phyloP scores from a whole-genome alignment of 768 basidiomycete species.

The Lepiota brunneoincarnata region DNA sequence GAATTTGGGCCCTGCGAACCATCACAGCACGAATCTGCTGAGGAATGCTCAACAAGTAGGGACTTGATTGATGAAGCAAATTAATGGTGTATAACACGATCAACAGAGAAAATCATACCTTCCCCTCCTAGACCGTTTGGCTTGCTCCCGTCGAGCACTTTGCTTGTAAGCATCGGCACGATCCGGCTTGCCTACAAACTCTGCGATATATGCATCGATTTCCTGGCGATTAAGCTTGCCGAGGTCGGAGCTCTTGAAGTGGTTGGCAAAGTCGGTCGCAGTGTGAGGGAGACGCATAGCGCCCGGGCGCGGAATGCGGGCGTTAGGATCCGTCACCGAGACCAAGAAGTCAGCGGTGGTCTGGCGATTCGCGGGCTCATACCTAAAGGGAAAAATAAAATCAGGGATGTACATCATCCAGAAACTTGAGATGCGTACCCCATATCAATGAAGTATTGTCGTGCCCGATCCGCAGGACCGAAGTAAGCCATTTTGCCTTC shows the following conservation, averaged over 20 bases:
- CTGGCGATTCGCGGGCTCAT: conserved; percentile 58
- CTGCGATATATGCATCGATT: conserved; percentile 39
- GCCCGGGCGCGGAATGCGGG: conserved; percentile 46
- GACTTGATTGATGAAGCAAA: conserved; percentile 24
- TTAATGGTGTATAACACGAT: not conserved
- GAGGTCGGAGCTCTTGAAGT: conserved; percentile 39
- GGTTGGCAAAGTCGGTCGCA: conserved; percentile 53
- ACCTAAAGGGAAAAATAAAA: conserved; percentile 31
- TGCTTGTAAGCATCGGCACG: conserved; percentile 39
- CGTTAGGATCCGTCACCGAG: conserved; percentile 57
- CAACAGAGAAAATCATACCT: conserved; percentile 22
- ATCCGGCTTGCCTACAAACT: conserved; percentile 43
- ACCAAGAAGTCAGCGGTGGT: conserved; percentile 68
- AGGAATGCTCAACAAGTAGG: conserved; percentile 42
- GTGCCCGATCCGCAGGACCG: conserved; percentile 62
- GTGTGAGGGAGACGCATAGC: conserved; percentile 46
- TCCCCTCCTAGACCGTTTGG: conserved; percentile 37
- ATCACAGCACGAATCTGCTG: conserved; percentile 47
- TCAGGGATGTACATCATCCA: not conserved
- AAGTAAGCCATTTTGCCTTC: conserved; percentile 75
- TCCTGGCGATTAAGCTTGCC: conserved; percentile 43
- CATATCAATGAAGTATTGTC: conserved; percentile 70
- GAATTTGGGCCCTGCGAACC: conserved; percentile 41
- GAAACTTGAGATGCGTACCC: conserved; percentile 19
- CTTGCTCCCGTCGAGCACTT: conserved; percentile 50